These are phyloP conservation scores for Candida ovalis DNA, from an alignment of 805 yeast species.

Conservation along the genomic window DNA sequence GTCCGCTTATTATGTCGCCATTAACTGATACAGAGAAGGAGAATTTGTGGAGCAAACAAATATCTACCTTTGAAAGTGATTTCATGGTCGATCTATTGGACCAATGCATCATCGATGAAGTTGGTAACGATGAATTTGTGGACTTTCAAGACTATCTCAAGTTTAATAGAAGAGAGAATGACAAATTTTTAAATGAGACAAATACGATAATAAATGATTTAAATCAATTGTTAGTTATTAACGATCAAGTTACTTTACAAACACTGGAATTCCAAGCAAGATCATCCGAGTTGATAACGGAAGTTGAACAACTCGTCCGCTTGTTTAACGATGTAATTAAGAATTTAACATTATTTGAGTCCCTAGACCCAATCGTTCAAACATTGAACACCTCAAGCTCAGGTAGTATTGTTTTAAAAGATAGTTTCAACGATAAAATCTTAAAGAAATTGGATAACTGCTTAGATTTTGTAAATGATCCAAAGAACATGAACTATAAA, in stretches of 20 bases:
- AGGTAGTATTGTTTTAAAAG: conserved; percentile 63
- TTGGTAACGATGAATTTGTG: conserved; percentile 31
- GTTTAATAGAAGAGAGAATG: conserved; percentile 24
- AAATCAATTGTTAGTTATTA: conserved; percentile 44
- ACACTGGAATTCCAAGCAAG: conserved; percentile 61
- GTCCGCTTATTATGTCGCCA: conserved; percentile 28
- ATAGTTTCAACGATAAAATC: conserved; percentile 48
- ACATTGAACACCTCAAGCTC: conserved; percentile 59
- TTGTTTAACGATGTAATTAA: conserved; percentile 43
- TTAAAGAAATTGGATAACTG: conserved; percentile 63
- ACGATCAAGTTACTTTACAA: conserved; percentile 56
- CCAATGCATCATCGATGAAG: conserved; percentile 37
- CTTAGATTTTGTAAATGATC: conserved; percentile 51
- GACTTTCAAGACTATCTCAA: conserved; percentile 36
- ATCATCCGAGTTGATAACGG: conserved; percentile 46
- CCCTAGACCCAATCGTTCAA: conserved; percentile 65
- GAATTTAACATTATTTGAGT: conserved; percentile 60
- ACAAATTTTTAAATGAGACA: conserved; percentile 43
- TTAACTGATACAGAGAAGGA: conserved; percentile 36
- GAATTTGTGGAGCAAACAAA: conserved; percentile 31
- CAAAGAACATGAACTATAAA: conserved; percentile 49
- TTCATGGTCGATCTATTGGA: conserved; percentile 38
- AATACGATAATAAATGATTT: conserved; percentile 41
- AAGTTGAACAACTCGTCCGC: conserved; percentile 39
- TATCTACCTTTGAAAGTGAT: conserved; percentile 40